phyloP scores from a whole-genome alignment of 1,284 basidiomycete species.

The Apiotrichum veenhuisii region DNA sequence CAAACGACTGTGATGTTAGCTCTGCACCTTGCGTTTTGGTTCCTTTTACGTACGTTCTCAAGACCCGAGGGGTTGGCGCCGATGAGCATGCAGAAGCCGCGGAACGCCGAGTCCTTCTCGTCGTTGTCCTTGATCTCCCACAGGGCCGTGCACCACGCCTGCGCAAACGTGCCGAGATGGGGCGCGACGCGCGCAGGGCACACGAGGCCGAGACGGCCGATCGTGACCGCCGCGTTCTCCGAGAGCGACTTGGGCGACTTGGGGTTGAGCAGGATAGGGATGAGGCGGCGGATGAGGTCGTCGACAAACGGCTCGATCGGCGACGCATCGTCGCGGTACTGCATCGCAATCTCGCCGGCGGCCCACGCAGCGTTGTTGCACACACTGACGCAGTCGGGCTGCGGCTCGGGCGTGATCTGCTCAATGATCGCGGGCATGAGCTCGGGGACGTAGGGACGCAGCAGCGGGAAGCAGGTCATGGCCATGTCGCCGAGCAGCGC shows the following conservation, averaged over 20 bases:
- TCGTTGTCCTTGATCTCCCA: slow-evolving; percentile 99
- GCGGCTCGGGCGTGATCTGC: slow-evolving; percentile 68
- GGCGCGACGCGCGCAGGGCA: slow-evolving; percentile 85
- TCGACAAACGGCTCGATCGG: slow-evolving; percentile 80
- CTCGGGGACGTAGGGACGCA: slow-evolving; percentile 76
- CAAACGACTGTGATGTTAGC: slow-evolving; percentile 60
- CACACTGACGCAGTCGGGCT: slow-evolving; percentile 89
- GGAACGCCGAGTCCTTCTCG: slow-evolving; percentile 99
- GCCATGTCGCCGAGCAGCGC: slow-evolving; percentile 96
- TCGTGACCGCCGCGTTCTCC: slow-evolving; percentile 99
- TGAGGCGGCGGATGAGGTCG: slow-evolving; percentile 77
- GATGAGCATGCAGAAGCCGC: slow-evolving; percentile 93
- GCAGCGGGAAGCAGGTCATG: slow-evolving; percentile 76
- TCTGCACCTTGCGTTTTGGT: neutral
- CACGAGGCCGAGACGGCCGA: slow-evolving; percentile 91
- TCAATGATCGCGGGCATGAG: slow-evolving; percentile 87
- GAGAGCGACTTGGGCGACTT: slow-evolving; percentile 90
- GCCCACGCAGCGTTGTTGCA: slow-evolving; percentile 99
- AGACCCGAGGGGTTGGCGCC: slow-evolving; percentile 89
- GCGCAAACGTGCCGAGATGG: slow-evolving; percentile 83
- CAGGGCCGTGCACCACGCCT: slow-evolving; percentile 93
- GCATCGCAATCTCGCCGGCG: slow-evolving; percentile 90
- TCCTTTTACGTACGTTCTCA: slow-evolving; percentile 61
- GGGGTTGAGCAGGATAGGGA: slow-evolving; percentile 84
- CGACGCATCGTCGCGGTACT: slow-evolving; percentile 56